phyloP scores from a whole-genome alignment of 2,329 filamentous ascomycete genomes.

The Intubia oerlemansii region DNA sequence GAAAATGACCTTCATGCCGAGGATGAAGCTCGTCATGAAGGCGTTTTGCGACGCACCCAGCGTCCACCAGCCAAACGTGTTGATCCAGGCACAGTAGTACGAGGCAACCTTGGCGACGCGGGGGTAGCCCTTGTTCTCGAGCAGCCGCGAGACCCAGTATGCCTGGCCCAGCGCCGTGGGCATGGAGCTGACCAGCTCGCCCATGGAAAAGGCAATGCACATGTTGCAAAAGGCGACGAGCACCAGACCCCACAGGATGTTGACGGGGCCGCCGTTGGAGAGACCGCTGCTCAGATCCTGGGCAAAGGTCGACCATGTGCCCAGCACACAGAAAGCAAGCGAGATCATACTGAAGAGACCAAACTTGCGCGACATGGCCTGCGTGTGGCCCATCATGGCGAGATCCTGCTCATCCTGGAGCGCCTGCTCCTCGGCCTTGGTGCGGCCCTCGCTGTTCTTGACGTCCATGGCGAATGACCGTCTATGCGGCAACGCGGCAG shows the following conservation, averaged over 20 bases:
- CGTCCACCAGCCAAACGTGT: constrained; percentile 8
- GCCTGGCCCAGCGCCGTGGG: constrained; percentile 38
- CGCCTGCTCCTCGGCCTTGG: constrained; percentile 4
- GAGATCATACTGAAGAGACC: constrained; percentile 7
- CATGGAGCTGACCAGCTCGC: constrained; percentile 35
- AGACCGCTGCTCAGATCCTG: constrained; percentile 23
- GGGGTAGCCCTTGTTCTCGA: not conserved
- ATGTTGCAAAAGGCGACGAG: constrained; percentile 46
- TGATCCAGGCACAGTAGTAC: constrained; percentile 7
- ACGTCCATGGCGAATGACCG: too few relatives aligned
- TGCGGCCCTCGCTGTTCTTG: too few relatives aligned
- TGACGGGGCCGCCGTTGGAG: constrained; percentile 45
- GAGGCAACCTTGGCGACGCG: constrained; percentile 8
- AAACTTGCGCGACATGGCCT: constrained; percentile 7
- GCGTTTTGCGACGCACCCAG: constrained; percentile 7
- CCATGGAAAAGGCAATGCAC: constrained; percentile 42
- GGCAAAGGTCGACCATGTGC: constrained; percentile 8
- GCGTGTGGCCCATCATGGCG: constrained; percentile 6
- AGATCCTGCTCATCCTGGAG: constrained; percentile 6
- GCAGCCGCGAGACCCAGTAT: constrained; percentile 30
- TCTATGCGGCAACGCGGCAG: too few relatives aligned
- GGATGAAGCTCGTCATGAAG: constrained; percentile 6
- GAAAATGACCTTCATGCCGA: constrained; percentile 7
- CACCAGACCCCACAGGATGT: constrained; percentile 56
- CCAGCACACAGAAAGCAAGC: constrained; percentile 8